Conservation (phyloP, 2,329 filamentous ascomycete species). For the Fusarium ambrosium region DNA sequence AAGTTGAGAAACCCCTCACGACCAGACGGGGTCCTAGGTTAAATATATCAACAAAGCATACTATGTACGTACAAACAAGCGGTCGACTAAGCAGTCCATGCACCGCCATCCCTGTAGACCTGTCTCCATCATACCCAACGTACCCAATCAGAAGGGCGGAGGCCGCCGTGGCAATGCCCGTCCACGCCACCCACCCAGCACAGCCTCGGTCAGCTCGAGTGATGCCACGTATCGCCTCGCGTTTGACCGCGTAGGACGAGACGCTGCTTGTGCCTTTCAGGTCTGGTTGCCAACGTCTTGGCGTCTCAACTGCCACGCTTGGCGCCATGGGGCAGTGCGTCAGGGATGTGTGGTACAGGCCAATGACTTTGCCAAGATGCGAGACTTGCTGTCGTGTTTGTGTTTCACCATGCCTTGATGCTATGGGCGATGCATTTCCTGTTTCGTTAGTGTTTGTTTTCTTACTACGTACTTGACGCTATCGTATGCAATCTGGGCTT, state of each 20-base stretch:
- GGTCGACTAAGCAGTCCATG: neutral
- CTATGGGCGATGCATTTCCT: neutral
- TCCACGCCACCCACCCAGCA: neutral
- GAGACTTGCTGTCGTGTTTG: neutral
- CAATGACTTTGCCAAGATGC: constrained; percentile 2
- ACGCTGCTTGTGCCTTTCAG: neutral
- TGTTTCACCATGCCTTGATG: neutral
- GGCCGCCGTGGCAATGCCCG: neutral
- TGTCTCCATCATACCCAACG: neutral
- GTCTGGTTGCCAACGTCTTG: constrained; percentile 3
- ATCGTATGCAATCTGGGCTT: neutral
- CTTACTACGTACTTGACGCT: neutral
- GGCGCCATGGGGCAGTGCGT: neutral
- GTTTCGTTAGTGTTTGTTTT: neutral
- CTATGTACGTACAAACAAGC: neutral
- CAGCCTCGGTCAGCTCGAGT: constrained; percentile 1
- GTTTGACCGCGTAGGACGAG: constrained; percentile 3
- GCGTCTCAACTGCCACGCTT: neutral
- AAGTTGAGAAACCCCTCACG: neutral
- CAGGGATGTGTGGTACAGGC: neutral
- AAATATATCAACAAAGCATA: constrained; percentile 3
- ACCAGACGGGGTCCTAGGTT: neutral
- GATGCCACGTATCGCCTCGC: constrained; percentile 1
- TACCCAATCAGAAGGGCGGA: neutral
- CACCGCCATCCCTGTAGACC: neutral